A percentile compares a stretch with the other conserved stretches of the same genome.
Evolutionary conservation across 2,329 filamentous ascomycete species (phyloP).

Genomic region (Scedosporium apiospermum): DNA sequence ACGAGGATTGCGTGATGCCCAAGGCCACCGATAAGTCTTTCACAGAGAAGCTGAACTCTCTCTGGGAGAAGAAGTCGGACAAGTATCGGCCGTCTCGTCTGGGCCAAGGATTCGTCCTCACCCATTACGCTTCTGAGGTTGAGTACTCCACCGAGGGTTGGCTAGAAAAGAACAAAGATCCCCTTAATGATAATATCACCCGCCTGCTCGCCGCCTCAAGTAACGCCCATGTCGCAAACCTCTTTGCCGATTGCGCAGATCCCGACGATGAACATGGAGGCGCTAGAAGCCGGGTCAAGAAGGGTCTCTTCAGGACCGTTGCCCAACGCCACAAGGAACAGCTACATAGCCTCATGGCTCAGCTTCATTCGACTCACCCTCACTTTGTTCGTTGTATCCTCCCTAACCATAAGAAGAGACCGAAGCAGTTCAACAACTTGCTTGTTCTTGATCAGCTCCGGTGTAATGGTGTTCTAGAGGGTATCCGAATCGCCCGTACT

Average conservation of each 20-base stretch:
- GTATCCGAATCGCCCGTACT: conserved; percentile 91
- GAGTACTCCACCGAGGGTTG: conserved; percentile 93
- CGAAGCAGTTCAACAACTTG: conserved; percentile 83
- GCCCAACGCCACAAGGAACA: conserved; percentile 97
- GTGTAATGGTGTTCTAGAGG: conserved; percentile 98
- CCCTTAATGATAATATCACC: conserved; percentile 93
- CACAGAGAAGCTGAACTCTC: conserved; percentile 89
- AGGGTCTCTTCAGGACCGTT: conserved; percentile 91
- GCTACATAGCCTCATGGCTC: conserved; percentile 88
- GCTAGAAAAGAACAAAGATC: conserved; percentile 99
- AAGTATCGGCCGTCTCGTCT: conserved; percentile 88
- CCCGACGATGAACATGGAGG: conserved; percentile 62
- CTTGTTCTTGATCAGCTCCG: conserved; percentile 96
- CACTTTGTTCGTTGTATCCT: conserved; percentile 98
- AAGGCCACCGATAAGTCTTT: conserved; percentile 96
- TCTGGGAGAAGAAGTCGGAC: conserved; percentile 92
- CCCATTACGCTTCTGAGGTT: conserved; percentile 94
- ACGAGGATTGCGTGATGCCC: conserved; percentile 98
- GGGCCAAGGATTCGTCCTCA: conserved; percentile 87
- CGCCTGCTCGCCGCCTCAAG: conserved; percentile 73
- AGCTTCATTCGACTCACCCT: conserved; percentile 91
- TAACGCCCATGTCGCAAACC: conserved; percentile 70
- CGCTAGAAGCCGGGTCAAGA: conserved; percentile 77
- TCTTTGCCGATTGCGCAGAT: conserved; percentile 86
- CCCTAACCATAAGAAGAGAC: conserved; percentile 94